phyloP scores from a whole-genome alignment of 2,329 filamentous ascomycete species.

The Monosporascus sp. region DNA sequence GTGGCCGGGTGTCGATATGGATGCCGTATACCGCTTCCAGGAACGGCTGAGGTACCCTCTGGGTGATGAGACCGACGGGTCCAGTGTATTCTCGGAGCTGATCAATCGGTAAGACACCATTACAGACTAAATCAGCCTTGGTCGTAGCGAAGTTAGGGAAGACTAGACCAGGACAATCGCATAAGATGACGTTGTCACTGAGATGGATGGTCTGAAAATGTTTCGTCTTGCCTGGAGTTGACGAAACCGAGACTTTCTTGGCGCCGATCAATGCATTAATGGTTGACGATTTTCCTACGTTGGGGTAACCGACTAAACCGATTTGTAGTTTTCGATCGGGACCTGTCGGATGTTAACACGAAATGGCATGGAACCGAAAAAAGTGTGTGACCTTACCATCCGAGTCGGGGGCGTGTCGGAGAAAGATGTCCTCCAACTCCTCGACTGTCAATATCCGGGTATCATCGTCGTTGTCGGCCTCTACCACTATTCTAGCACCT shows the following conservation, averaged over 20 bases:
- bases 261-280: constrained; percentile 98
- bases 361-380: constrained; percentile 1
- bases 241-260: constrained; percentile 97
- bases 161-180: constrained; percentile 96
- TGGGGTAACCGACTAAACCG: constrained; percentile 93
- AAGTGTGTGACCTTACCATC: constrained; percentile 36
- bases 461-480: constrained; percentile 46
- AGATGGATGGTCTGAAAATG: constrained; percentile 98
- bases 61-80: constrained; percentile 74
- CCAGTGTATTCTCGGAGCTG: constrained; percentile 91
- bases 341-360: constrained; percentile 29
- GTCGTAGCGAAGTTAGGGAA: constrained; percentile 97
- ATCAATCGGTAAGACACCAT: constrained; percentile 91
- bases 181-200: constrained; percentile 81
- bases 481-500: constrained; percentile 30
- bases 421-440: constrained; percentile 84
- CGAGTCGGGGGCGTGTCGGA: constrained; percentile 62
- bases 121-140: constrained; percentile 93
- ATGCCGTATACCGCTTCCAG: constrained; percentile 93
- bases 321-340: constrained; percentile 70
- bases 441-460: constrained; percentile 86
- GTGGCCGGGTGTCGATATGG: constrained; percentile 70
- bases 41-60: constrained; percentile 81
- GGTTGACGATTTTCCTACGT: constrained; percentile 97
- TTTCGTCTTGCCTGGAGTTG: constrained; percentile 97